Evolutionary conservation across 108 stramenopile genomes (phyloP), one percentile per base, ranked within the genome.

Genomic region (Asterionellopsis glacialis): DNA sequence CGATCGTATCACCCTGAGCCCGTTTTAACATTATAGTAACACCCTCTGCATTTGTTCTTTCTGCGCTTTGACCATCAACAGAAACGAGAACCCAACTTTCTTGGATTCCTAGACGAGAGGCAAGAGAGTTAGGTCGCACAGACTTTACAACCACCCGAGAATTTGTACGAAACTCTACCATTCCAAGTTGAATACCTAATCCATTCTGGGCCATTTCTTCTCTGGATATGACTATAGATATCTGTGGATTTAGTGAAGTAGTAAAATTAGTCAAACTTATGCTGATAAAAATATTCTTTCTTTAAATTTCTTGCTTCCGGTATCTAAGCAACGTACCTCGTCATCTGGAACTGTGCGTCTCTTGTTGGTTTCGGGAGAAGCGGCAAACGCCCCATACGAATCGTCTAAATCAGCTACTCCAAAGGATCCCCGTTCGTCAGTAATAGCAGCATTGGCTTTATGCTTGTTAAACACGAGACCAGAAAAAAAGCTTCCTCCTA

Each of bases 101-200:
- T 61, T 76, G 61, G 28, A 93, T 85, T 0, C 85, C 85, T 43
- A 80, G 25, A 28, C 52, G 40, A 51, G 68, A 82, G 1, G 84
- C 91, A 18, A 84, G 52, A 11, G 85, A 88, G 25, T 80, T 80
- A 11, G 76, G 70, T 13, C 57, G 50, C 18, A 93, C 84, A 6
- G 85, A 83, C 60, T 89, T 89, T 41, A 93, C 77, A 47, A 75
- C 76, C 23, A 89, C 88, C 1, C 91, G 76, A 27, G 67, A 59
- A 48, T 85, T 93, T 22, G 82, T 82, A 16, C 84, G 82, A 59
- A 89, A 93, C 13, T 73, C 77, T 11, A 89, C 63, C 21, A 87
- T 77, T 14, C 63, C 82, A 11, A 93, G 70, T 69, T 93, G 86
- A 1, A 93, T 40, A 15, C 91, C 91, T 0, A 93, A 65, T 9